Percentiles rank a stretch among this genome's conserved stretches.
These are phyloP conservation scores for Orbilia oligospora DNA, from an alignment of 2,329 filamentous ascomycete species.

Conservation along the genomic window DNA sequence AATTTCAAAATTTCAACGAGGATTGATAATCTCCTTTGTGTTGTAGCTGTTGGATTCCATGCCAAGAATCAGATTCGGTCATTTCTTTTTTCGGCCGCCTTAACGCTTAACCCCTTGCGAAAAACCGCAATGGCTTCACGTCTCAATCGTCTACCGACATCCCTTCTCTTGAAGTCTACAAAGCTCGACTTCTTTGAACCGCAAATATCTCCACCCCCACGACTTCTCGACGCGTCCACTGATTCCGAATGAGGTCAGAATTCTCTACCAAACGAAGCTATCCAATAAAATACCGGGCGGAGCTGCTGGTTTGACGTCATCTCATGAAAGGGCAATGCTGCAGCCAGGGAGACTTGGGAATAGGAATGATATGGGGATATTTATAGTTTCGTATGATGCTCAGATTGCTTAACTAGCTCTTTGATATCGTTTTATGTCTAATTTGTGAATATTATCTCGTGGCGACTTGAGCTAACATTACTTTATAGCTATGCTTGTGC, in stretches of 20 bases:
- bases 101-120: conserved; percentile 60
- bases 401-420: not conserved
- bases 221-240: conserved; percentile 48
- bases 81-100: conserved; percentile 56
- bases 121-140: conserved; percentile 59
- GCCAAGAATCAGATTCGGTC: conserved; percentile 19
- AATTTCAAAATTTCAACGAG: too few relatives aligned
- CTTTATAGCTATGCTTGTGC: not conserved
- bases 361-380: not conserved
- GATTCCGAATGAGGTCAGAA: not conserved
- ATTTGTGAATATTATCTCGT: not conserved
- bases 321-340: not conserved
- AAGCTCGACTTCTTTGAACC: conserved; percentile 44
- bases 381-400: not conserved
- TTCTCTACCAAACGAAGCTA: conserved; percentile 9
- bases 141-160: conserved; percentile 60
- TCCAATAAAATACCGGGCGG: conserved; percentile 60
- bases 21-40: too few relatives aligned
- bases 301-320: conserved; percentile 55
- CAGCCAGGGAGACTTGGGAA: not conserved
- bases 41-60: conserved; percentile 34
- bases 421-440: not conserved
- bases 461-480: not conserved
- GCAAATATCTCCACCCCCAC: conserved; percentile 57
- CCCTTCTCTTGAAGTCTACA: conserved; percentile 30